Conservation (phyloP, 805 yeast species). For the Gaillardinia entomophila region DNA sequence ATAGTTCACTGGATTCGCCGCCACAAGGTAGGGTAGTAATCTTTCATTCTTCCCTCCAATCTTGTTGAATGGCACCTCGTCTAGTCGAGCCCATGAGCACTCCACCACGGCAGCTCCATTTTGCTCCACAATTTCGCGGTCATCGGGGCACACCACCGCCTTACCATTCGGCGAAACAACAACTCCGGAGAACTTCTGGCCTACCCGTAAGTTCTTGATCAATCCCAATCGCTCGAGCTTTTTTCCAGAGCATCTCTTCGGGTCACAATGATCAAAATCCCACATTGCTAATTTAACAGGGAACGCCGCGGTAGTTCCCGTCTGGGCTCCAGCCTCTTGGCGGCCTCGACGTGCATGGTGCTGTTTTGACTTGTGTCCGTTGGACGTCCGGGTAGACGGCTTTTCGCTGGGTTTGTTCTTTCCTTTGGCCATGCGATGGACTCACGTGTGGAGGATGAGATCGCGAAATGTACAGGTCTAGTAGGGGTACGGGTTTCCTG, state of each 20-base stretch:
- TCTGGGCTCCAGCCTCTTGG: conserved; percentile 24
- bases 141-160: conserved; percentile 85
- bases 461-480: too few relatives aligned
- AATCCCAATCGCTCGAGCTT: conserved; percentile 84
- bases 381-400: conserved; percentile 37
- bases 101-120: conserved; percentile 97
- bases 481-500: too few relatives aligned
- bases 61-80: conserved; percentile 89
- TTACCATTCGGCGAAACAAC: conserved; percentile 93
- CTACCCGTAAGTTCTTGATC: conserved; percentile 74
- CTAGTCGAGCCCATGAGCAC: conserved; percentile 97
- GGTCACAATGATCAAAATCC: conserved; percentile 99
- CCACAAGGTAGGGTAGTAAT: conserved; percentile 83
- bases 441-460: too few relatives aligned
- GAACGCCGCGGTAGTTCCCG: conserved; percentile 31
- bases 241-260: conserved; percentile 94
- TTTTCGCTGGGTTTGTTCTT: conserved; percentile 42
- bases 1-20: conserved; percentile 95
- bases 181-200: conserved; percentile 87
- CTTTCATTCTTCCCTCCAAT: conserved; percentile 91
- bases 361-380: conserved; percentile 52
- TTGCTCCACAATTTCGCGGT: conserved; percentile 66
- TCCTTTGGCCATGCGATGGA: conserved; percentile 54
- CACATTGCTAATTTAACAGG: conserved; percentile 95
- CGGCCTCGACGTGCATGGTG: conserved; percentile 39